Percentiles rank a stretch among this genome's conserved stretches.
Evolutionary conservation across 768 basidiomycete species (phyloP).

Genomic region (Leccinum barrowsii): DNA sequence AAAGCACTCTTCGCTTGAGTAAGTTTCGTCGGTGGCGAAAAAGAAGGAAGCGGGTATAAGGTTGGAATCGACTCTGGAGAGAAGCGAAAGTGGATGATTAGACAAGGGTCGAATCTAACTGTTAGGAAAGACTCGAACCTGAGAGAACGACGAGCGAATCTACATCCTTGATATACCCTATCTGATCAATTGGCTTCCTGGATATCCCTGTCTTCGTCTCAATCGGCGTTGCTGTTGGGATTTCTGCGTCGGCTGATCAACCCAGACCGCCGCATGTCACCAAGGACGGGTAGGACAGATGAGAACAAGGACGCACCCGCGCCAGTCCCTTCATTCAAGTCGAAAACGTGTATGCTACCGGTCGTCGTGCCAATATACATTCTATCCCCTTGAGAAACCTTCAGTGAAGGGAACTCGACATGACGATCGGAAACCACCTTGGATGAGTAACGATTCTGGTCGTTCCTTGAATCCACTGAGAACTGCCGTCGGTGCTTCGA

Average conservation of each 20-base stretch:
- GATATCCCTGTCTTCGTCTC: conserved; percentile 67
- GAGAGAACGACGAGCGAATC: conserved; percentile 82
- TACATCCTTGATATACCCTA: conserved; percentile 82
- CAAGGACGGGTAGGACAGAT: conserved; percentile 24
- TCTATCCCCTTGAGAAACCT: conserved; percentile 40
- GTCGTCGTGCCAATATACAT: conserved; percentile 61
- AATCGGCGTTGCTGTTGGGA: conserved; percentile 34
- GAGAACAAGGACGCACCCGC: conserved; percentile 30
- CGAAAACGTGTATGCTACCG: conserved; percentile 55
- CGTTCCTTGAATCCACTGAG: conserved; percentile 36
- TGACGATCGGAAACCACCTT: conserved; percentile 17
- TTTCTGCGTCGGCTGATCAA: conserved; percentile 5
- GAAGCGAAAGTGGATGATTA: conserved; percentile 1
- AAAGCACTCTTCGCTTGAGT: conserved; percentile 77
- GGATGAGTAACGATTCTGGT: conserved; percentile 30
- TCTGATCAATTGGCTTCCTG: conserved; percentile 77
- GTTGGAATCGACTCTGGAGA: conserved; percentile 65
- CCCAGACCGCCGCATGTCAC: conserved; percentile 2
- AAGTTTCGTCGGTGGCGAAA: conserved; percentile 69
- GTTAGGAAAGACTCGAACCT: conserved; percentile 45
- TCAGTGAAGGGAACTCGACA: background rate
- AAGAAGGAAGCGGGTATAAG: conserved; percentile 70
- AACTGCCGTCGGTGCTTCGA: conserved; percentile 23
- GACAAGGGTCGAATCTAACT: background rate
- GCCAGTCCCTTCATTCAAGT: conserved; percentile 38